Evolutionary conservation across 2,329 filamentous ascomycete genomes (phyloP).

Genomic region (Apiospora saccharicola): DNA sequence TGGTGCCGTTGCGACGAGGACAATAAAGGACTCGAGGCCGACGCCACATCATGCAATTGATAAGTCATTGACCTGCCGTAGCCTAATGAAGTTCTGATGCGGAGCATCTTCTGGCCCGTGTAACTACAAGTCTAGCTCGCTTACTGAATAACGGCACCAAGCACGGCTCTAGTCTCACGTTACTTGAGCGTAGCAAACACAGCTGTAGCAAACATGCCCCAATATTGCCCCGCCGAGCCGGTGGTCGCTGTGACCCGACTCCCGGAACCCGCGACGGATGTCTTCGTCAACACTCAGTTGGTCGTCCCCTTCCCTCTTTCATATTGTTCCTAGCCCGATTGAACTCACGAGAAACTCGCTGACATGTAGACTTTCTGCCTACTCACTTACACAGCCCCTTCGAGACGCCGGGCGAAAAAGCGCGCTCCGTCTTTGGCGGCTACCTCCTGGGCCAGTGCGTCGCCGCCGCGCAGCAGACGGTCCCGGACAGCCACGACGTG

Average conservation of each 20-base stretch:
- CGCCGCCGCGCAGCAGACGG: slow-evolving; percentile 27
- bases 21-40: neutral
- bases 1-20: neutral
- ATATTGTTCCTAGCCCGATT: no score
- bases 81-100: neutral
- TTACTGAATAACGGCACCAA: neutral
- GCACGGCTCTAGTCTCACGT: neutral
- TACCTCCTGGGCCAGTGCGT: slow-evolving; percentile 27
- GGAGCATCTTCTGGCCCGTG: neutral
- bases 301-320: neutral
- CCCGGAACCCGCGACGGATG: neutral
- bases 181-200: neutral
- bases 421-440: slow-evolving; percentile 27
- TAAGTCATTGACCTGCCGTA: neutral
- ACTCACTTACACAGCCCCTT: neutral
- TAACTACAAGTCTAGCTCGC: neutral
- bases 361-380: neutral
- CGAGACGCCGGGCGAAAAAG: slow-evolving; percentile 20
- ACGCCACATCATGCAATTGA: neutral
- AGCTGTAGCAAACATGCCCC: slow-evolving; percentile 6
- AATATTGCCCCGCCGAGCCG: slow-evolving; percentile 6
- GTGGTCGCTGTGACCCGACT: slow-evolving; percentile 17
- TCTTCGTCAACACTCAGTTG: slow-evolving; percentile 16
- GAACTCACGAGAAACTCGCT: neutral
- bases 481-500: slow-evolving; percentile 25